These are phyloP conservation scores for Periconia sp. DNA, from an alignment of 2,329 filamentous ascomycete genomes.

Conservation along the genomic window DNA sequence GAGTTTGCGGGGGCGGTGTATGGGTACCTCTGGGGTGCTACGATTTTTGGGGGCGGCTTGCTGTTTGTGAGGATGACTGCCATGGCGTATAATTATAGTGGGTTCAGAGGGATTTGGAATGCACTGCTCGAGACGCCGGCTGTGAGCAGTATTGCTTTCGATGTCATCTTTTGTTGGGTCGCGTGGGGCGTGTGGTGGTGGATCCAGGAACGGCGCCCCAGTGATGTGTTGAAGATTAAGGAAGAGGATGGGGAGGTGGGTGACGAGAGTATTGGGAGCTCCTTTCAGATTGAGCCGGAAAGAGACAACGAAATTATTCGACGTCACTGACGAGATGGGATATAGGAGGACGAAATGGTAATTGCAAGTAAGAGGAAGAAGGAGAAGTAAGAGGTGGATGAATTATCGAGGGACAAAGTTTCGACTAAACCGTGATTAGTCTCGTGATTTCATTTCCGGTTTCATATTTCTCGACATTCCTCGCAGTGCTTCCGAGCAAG, in stretches of 20 bases:
- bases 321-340: conserved; percentile 14
- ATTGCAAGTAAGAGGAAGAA: too few species aligned
- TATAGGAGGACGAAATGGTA: conserved; percentile 1
- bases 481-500: too few species aligned
- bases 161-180: conserved; percentile 41
- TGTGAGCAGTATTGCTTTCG: conserved; percentile 38
- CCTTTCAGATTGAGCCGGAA: conserved; percentile 7
- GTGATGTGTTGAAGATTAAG: conserved; percentile 1
- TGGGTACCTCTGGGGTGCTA: conserved; percentile 22
- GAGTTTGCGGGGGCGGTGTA: conserved; percentile 25
- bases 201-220: conserved; percentile 11
- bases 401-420: too few species aligned
- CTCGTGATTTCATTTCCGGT: too few species aligned
- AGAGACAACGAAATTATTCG: conserved; percentile 13
- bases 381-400: too few species aligned
- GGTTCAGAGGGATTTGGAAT: conserved; percentile 17
- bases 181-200: conserved; percentile 36
- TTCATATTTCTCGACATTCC: too few species aligned
- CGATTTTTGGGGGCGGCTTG: conserved; percentile 12
- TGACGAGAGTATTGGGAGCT: conserved; percentile 2
- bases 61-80: conserved; percentile 18
- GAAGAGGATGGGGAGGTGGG: conserved; percentile 1
- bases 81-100: conserved; percentile 20
- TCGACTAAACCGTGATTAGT: too few species aligned
- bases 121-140: conserved; percentile 37